Conservation (phyloP, 805 yeast species). For the Citeromyces nyonsensis region DNA sequence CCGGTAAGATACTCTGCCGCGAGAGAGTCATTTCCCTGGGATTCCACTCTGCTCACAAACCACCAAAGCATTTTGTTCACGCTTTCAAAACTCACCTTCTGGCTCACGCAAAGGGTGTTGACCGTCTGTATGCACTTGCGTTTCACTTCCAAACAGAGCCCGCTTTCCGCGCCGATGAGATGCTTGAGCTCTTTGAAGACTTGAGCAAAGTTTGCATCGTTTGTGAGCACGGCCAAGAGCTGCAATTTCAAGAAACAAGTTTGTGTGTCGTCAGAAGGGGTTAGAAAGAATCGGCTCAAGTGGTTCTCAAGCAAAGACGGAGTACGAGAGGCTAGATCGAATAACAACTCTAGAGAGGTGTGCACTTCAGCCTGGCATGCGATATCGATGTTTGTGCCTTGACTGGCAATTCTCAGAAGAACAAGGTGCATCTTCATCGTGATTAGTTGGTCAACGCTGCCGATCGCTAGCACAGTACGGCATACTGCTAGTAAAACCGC, state of each 20-base stretch:
- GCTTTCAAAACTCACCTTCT: slow-evolving; percentile 22
- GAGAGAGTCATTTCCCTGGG: slow-evolving; percentile 14
- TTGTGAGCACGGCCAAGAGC: slow-evolving; percentile 43
- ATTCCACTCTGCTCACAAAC: slow-evolving; percentile 34
- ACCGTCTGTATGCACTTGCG: slow-evolving; percentile 43
- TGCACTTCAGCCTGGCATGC: too few relatives aligned
- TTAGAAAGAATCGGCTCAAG: slow-evolving; percentile 34
- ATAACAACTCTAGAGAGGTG: too few relatives aligned
- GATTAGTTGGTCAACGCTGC: slow-evolving; percentile 19
- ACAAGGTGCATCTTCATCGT: too few relatives aligned
- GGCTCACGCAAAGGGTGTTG: slow-evolving; percentile 9
- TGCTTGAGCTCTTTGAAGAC: slow-evolving; percentile 53
- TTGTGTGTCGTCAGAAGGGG: slow-evolving; percentile 39
- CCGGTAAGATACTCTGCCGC: slow-evolving; percentile 59
- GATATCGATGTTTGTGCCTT: too few relatives aligned
- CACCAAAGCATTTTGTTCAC: slow-evolving; percentile 42
- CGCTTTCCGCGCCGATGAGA: slow-evolving; percentile 14
- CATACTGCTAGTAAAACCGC: slow-evolving; percentile 48
- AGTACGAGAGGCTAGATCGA: slow-evolving; percentile 11
- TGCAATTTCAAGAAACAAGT: slow-evolving; percentile 29
- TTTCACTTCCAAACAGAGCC: slow-evolving; percentile 6
- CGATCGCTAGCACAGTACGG: slow-evolving; percentile 22
- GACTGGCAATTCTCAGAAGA: too few relatives aligned
- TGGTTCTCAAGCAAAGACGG: slow-evolving; percentile 15
- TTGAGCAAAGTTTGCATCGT: slow-evolving; percentile 29